These are phyloP conservation scores for Fusarium irregulare DNA, from an alignment of 2,329 filamentous ascomycete genomes.

Conservation along the genomic window DNA sequence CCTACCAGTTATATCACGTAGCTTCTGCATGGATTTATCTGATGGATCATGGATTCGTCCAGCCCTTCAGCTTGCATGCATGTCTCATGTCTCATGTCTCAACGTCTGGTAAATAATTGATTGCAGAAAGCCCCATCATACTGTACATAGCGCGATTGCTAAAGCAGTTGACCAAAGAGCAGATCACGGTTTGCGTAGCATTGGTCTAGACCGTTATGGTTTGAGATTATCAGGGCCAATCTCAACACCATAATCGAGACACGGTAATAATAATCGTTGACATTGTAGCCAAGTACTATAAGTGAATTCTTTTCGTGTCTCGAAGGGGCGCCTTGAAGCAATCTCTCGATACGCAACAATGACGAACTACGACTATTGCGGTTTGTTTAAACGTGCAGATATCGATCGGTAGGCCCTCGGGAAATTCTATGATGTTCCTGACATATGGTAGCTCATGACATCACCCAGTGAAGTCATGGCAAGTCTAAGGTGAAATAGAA, in stretches of 20 bases:
- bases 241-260: too few relatives aligned
- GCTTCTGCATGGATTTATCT: not conserved
- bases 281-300: too few relatives aligned
- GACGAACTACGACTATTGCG: too few relatives aligned
- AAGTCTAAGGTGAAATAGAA: not conserved
- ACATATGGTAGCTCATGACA: too few relatives aligned
- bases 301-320: not conserved
- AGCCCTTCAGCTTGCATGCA: not conserved
- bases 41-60: not conserved
- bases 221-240: too few relatives aligned
- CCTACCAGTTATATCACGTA: too few relatives aligned
- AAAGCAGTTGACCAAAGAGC: not conserved
- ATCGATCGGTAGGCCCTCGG: too few relatives aligned
- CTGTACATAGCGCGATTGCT: slow-evolving; percentile 7
- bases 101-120: not conserved
- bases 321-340: not conserved
- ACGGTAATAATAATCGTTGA: too few relatives aligned
- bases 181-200: slow-evolving; percentile 7
- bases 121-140: slow-evolving; percentile 4
- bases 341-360: too few relatives aligned
- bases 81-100: slow-evolving; percentile 6
- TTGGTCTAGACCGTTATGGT: not conserved
- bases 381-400: too few relatives aligned
- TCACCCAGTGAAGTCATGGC: slow-evolving; percentile 12
- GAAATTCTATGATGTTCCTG: too few relatives aligned